Evolutionary conservation across 1,284 basidiomycete species (phyloP).

Genomic region (Naganishia cerealis): DNA sequence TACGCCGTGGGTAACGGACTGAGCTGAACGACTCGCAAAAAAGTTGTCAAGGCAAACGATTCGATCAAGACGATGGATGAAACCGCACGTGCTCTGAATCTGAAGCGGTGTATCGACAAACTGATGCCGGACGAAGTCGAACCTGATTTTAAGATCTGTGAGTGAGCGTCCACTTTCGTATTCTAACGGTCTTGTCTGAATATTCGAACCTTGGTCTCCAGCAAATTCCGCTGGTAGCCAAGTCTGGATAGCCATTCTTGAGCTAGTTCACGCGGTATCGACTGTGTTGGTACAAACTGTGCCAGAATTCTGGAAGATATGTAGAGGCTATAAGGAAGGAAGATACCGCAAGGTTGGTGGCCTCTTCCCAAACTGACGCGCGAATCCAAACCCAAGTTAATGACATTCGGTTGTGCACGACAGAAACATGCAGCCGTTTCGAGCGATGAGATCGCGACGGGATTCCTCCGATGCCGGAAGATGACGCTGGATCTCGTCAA

Average conservation of each 20-base stretch:
- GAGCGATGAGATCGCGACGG: slow-evolving; percentile 17
- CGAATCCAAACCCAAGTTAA: slow-evolving; percentile 8
- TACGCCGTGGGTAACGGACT: not conserved
- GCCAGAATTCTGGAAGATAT: slow-evolving; percentile 91
- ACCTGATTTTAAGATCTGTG: slow-evolving; percentile 65
- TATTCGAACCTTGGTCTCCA: slow-evolving; percentile 38
- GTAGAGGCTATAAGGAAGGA: slow-evolving; percentile 85
- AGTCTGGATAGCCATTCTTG: slow-evolving; percentile 77
- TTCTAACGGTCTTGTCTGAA: not conserved
- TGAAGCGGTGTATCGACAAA: slow-evolving; percentile 46
- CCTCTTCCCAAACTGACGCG: not conserved
- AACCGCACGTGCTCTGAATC: slow-evolving; percentile 59
- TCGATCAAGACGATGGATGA: slow-evolving; percentile 57
- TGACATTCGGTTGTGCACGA: not conserved
- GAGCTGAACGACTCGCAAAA: not conserved
- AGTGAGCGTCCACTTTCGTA: slow-evolving; percentile 38
- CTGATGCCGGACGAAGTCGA: slow-evolving; percentile 53
- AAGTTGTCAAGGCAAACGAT: slow-evolving; percentile 13
- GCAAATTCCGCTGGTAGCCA: slow-evolving; percentile 67
- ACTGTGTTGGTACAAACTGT: slow-evolving; percentile 62
- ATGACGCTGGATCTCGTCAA: slow-evolving; percentile 91
- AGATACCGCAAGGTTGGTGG: slow-evolving; percentile 74
- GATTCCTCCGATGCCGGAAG: slow-evolving; percentile 66
- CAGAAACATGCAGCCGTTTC: slow-evolving; percentile 16
- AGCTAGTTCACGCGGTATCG: slow-evolving; percentile 60